Conservation (phyloP, 2,329 filamentous ascomycete species). For the Xylaria multiplex region DNA sequence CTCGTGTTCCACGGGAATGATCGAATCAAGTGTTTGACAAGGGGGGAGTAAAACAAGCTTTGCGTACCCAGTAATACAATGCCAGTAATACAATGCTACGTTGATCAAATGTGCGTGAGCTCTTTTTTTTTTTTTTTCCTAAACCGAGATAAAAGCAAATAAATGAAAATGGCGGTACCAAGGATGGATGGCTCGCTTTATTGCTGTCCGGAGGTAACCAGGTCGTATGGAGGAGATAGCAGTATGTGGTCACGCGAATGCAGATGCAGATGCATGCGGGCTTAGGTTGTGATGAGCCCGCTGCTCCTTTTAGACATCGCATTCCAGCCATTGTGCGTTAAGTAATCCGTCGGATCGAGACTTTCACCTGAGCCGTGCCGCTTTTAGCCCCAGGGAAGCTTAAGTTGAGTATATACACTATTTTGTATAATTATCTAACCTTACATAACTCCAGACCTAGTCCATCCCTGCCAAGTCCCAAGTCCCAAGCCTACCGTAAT, state of each 20-base stretch:
- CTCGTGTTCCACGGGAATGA: neutral
- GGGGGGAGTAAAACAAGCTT: neutral
- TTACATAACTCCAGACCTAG: too few species aligned
- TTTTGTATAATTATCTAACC: too few species aligned
- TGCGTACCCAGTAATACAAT: neutral
- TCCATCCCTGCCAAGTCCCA: too few species aligned
- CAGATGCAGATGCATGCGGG: conserved; percentile 25
- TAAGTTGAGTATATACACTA: too few species aligned
- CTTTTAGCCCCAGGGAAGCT: too few species aligned
- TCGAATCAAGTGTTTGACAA: neutral
- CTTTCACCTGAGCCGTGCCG: too few species aligned
- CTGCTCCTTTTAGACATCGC: conserved; percentile 4
- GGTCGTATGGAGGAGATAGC: conserved; percentile 3
- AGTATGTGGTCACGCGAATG: conserved; percentile 11
- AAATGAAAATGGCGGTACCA: neutral
- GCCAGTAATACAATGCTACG: neutral
- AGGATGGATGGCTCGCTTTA: neutral
- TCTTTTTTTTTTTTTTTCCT: neutral
- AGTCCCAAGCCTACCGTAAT: too few species aligned
- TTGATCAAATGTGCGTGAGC: neutral
- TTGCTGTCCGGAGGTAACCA: neutral
- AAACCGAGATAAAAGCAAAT: too few species aligned
- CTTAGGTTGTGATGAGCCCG: conserved; percentile 14
- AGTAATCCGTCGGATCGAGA: neutral
- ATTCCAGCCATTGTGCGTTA: neutral